phyloP scores from a whole-genome alignment of 164 flowering plant genomes.

The Aristolochia californica region DNA sequence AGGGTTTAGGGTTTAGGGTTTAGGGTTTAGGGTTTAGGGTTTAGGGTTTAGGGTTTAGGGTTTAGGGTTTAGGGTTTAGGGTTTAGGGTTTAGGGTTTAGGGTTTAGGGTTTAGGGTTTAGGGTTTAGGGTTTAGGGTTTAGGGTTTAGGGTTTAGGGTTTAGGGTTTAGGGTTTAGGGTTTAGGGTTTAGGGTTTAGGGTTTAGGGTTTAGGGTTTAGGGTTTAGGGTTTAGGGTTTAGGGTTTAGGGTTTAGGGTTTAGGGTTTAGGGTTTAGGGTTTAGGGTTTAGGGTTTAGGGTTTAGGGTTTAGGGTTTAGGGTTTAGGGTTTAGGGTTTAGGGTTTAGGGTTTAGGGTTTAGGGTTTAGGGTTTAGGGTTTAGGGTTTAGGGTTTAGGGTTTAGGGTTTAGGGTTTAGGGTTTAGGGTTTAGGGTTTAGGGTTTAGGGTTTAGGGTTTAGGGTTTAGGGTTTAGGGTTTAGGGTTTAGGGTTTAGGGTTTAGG shows the following conservation, averaged over 20 bases:
- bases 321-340: conserved; percentile 3
- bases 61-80: background rate
- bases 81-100: background rate
- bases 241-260: conserved; percentile 3
- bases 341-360: conserved; percentile 2
- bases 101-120: background rate
- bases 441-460: conserved; percentile 4
- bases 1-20: background rate
- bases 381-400: conserved; percentile 1
- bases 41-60: background rate
- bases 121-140: background rate
- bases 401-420: background rate
- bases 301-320: conserved; percentile 3
- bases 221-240: conserved; percentile 3
- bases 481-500: conserved; percentile 1
- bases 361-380: background rate
- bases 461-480: conserved; percentile 9
- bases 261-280: conserved; percentile 1
- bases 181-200: conserved; percentile 1
- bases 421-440: conserved; percentile 1
- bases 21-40: background rate
- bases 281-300: conserved; percentile 2
- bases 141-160: conserved; percentile 3
- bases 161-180: conserved; percentile 3
- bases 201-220: conserved; percentile 3